Conservation (phyloP, 2,329 filamentous ascomycete species). For the Corinectria fuckeliana region DNA sequence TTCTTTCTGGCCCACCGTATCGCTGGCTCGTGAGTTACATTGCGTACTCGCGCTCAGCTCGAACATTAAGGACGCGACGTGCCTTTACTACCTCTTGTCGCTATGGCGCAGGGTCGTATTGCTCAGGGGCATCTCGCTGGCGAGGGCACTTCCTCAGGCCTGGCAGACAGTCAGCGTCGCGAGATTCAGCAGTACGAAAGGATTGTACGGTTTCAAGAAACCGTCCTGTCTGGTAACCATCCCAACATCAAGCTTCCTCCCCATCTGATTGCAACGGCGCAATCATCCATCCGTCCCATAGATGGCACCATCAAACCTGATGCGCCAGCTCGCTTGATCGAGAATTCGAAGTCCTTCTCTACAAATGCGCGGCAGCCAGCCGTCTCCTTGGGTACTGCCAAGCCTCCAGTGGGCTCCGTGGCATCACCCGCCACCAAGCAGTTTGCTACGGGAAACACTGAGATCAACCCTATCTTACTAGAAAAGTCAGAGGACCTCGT, state of each 20-base stretch:
- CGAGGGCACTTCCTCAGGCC: conserved; percentile 34
- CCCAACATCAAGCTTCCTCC: conserved; percentile 64
- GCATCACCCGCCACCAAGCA: conserved; percentile 43
- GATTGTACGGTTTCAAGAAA: conserved; percentile 81
- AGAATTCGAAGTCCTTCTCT: conserved; percentile 45
- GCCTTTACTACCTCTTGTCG: conserved; percentile 28
- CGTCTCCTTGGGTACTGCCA: conserved; percentile 8
- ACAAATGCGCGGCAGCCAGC: conserved; percentile 44
- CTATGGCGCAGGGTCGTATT: conserved; percentile 39
- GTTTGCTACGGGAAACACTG: conserved; percentile 61
- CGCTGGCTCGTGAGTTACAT: conserved; percentile 15
- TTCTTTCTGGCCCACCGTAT: conserved; percentile 20
- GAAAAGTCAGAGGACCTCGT: conserved; percentile 87
- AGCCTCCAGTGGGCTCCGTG: conserved; percentile 23
- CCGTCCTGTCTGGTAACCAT: conserved; percentile 79
- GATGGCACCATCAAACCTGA: conserved; percentile 29
- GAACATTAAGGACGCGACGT: conserved; percentile 29
- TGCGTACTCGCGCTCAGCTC: conserved; percentile 19
- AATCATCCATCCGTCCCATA: conserved; percentile 29
- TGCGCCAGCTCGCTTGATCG: conserved; percentile 21
- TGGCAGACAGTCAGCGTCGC: conserved; percentile 56
- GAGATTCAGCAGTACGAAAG: conserved; percentile 76
- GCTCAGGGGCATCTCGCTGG: conserved; percentile 23
- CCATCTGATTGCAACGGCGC: conserved; percentile 42
- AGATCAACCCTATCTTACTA: conserved; percentile 82